phyloP scores from a whole-genome alignment of 2,329 filamentous ascomycete genomes.

The Thermomyces lanuginosus region DNA sequence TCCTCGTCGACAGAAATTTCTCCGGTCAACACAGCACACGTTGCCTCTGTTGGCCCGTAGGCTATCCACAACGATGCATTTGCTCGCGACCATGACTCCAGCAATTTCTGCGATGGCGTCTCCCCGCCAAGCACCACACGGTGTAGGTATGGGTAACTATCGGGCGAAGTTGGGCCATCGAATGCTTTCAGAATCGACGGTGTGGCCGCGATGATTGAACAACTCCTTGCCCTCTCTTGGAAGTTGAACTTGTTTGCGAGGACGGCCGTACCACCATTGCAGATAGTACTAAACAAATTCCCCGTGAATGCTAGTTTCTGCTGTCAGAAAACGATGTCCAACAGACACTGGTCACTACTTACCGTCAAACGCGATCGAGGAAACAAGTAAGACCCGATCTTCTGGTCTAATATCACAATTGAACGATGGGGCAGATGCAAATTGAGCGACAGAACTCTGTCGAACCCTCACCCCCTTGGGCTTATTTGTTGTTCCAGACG shows the following conservation, averaged over 20 bases:
- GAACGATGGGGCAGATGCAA: neutral
- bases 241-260: conserved; percentile 2
- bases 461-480: conserved; percentile 10
- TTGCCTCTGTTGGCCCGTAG: conserved; percentile 3
- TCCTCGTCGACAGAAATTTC: no score
- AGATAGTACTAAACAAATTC: conserved; percentile 9
- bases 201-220: neutral
- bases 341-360: conserved; percentile 1
- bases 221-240: neutral
- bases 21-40: neutral
- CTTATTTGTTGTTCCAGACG: conserved; percentile 8
- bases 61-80: neutral
- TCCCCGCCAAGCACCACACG: conserved; percentile 1
- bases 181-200: conserved; percentile 1
- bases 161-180: neutral
- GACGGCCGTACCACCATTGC: conserved; percentile 9
- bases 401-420: conserved; percentile 2
- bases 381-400: conserved; percentile 10
- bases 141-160: neutral
- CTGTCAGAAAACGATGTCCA: neutral
- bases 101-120: neutral
- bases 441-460: conserved; percentile 1
- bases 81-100: neutral
- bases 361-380: conserved; percentile 15
- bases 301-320: conserved; percentile 3